Evolutionary conservation across 345 rosid genomes (phyloP), one percentile per base, ranked within the genome.

Genomic region (Citrus cavaleriei): DNA sequence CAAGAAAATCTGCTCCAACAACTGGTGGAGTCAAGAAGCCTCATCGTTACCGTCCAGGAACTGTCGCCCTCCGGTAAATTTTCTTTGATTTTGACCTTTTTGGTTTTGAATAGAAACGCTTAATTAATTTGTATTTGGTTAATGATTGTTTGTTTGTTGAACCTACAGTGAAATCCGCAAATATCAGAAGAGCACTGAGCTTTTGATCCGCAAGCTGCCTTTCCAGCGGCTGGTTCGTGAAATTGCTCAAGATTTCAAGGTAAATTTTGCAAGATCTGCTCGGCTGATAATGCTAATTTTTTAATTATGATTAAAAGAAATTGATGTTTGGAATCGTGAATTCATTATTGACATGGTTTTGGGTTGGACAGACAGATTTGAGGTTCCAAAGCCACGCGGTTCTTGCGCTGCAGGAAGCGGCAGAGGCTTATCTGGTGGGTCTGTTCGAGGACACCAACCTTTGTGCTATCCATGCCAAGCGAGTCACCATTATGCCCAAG

Each of bases 351-450:
- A 62, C 10, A 1, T 51, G 55, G 6, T 4, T 6, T 18, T 19
- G 51, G 16, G 51, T 4, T 18, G 21, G 55, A 9, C 78, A 83
- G 93, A 89, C 90, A 64, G 94, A 92, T 76, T 60, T 91, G 87
- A 87, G 93, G 77, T 92, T 92, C 88, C 92, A 92, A 87, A 92
- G 94, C 80, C 91, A 89, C 61, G 94, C 97, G 0, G 94, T 92
- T 6, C 86, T 89, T 1, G 93, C 97, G 0, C 91, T 90, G 25
- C 97, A 92, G 75, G 97, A 92, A 79, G 97, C 92, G 12, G 96
- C 89, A 0, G 96, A 92, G 79, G 94, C 96, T 0, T 92, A 89
- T 30, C 66, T 92, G 0, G 96, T 92, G n/a, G 94, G 93, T 65
- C 84, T 92, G 79, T 92, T 92, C 13, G 94, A 89, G 78, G 94